These are phyloP conservation scores for Cryptococcus sp. DNA, from an alignment of 1,284 basidiomycete species.

Conservation along the genomic window DNA sequence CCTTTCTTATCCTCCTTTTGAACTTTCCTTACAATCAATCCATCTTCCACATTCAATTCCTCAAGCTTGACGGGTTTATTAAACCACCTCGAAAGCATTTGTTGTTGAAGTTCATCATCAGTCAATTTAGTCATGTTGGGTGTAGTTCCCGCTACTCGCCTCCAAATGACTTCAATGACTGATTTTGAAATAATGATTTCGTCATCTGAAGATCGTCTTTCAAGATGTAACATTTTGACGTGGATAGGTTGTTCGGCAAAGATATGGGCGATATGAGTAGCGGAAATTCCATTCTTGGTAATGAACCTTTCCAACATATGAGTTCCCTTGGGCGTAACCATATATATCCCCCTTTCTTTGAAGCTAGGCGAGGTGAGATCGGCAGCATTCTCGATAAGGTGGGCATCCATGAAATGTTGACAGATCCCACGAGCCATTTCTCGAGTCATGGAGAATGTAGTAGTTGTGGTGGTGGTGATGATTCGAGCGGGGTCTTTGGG, in stretches of 20 bases:
- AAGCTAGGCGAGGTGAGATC: conserved; percentile 83
- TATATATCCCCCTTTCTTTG: conserved; percentile 95
- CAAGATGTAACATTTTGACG: conserved; percentile 95
- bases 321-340: conserved; percentile 93
- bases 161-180: conserved; percentile 91
- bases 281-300: conserved; percentile 93
- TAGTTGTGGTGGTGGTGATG: conserved; percentile 97
- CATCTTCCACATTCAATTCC: conserved; percentile 3
- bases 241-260: conserved; percentile 94
- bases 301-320: conserved; percentile 99
- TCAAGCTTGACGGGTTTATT: background rate
- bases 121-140: conserved; percentile 62
- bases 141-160: conserved; percentile 81
- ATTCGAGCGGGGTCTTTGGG: conserved; percentile 94
- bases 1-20: conserved; percentile 13
- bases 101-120: conserved; percentile 45
- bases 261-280: conserved; percentile 83
- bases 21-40: background rate
- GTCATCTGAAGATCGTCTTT: conserved; percentile 86
- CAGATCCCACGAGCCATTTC: conserved; percentile 99
- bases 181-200: conserved; percentile 94
- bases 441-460: conserved; percentile 98
- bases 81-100: conserved; percentile 16
- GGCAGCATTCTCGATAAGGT: conserved; percentile 92
- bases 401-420: conserved; percentile 98